Evolutionary conservation across 768 basidiomycete genomes (phyloP).

Genomic region (Amanita subjunquillea): DNA sequence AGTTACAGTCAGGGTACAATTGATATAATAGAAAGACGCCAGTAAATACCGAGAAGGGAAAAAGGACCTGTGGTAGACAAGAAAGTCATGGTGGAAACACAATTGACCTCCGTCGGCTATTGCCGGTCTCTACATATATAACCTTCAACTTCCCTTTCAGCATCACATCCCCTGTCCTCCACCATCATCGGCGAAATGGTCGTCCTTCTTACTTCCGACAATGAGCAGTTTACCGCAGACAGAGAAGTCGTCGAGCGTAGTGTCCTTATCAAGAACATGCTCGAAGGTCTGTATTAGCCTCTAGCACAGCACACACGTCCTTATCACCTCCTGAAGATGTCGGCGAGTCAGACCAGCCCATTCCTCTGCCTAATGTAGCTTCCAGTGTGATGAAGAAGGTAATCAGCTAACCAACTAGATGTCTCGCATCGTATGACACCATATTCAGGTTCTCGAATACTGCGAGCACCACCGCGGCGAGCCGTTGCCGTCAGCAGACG

Average conservation of each 20-base stretch:
- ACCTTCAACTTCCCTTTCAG: conserved; percentile 4
- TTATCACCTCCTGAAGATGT: conserved; percentile 49
- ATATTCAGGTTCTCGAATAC: conserved; percentile 86
- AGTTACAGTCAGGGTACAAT: background rate
- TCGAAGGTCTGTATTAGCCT: conserved; percentile 62
- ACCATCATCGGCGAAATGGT: conserved; percentile 40
- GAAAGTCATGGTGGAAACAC: conserved; percentile 30
- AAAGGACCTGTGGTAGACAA: conserved; percentile 40
- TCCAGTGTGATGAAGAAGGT: conserved; percentile 92
- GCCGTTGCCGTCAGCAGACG: conserved; percentile 81
- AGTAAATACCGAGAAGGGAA: conserved; percentile 28
- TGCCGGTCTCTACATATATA: conserved; percentile 24
- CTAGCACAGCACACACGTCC: conserved; percentile 9
- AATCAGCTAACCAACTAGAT: conserved; percentile 6
- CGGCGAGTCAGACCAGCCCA: conserved; percentile 89
- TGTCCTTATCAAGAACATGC: conserved; percentile 99
- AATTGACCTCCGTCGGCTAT: conserved; percentile 23
- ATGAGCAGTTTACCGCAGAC: conserved; percentile 88
- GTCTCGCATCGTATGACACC: background rate
- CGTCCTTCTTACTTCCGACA: conserved; percentile 88
- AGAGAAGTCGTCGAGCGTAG: conserved; percentile 92
- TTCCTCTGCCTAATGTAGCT: conserved; percentile 90
- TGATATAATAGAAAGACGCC: background rate
- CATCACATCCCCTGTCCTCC: conserved; percentile 10
- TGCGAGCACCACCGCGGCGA: conserved; percentile 98